phyloP scores from a whole-genome alignment of 192 early-diverging fungal genomes.

The Coemansia reversa region DNA sequence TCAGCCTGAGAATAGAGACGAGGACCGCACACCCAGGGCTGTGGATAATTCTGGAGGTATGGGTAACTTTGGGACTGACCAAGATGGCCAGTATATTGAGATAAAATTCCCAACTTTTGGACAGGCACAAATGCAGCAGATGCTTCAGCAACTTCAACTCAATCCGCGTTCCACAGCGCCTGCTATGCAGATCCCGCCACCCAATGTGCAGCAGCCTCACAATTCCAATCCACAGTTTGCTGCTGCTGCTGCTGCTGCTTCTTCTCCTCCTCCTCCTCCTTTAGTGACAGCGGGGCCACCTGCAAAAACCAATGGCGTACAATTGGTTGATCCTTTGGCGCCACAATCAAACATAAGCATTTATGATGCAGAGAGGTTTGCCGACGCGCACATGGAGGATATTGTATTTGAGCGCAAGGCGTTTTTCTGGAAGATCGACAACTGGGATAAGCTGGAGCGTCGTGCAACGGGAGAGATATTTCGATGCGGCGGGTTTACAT shows the following conservation, averaged over 20 bases:
- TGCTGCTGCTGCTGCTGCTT: too few relatives aligned
- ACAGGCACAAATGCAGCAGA: slow-evolving; percentile 51
- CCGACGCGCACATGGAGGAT: slow-evolving; percentile 50
- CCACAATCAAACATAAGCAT: slow-evolving; percentile 27
- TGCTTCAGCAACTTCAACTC: slow-evolving; percentile 53
- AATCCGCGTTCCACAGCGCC: slow-evolving; percentile 9
- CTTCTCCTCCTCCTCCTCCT: not conserved
- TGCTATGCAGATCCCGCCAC: too few relatives aligned
- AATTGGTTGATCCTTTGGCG: slow-evolving; percentile 6
- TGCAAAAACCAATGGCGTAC: slow-evolving; percentile 23
- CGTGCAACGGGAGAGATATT: slow-evolving; percentile 52
- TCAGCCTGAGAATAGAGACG: slow-evolving; percentile 3
- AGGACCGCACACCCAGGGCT: slow-evolving; percentile 28
- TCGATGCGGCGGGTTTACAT: slow-evolving; percentile 47
- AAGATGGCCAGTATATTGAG: slow-evolving; percentile 53
- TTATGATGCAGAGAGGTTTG: slow-evolving; percentile 44
- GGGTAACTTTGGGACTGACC: slow-evolving; percentile 45
- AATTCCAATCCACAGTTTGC: too few relatives aligned
- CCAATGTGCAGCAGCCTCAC: slow-evolving; percentile 1
- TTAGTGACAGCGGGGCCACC: slow-evolving; percentile 13
- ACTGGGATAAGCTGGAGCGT: slow-evolving; percentile 50
- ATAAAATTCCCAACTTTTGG: slow-evolving; percentile 55
- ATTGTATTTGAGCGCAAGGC: slow-evolving; percentile 47
- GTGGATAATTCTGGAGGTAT: slow-evolving; percentile 31
- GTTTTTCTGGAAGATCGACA: slow-evolving; percentile 52